Base-by-base conservation (phyloP, 495 filamentous ascomycete species). In the Cladorrhinum samala region DNA sequence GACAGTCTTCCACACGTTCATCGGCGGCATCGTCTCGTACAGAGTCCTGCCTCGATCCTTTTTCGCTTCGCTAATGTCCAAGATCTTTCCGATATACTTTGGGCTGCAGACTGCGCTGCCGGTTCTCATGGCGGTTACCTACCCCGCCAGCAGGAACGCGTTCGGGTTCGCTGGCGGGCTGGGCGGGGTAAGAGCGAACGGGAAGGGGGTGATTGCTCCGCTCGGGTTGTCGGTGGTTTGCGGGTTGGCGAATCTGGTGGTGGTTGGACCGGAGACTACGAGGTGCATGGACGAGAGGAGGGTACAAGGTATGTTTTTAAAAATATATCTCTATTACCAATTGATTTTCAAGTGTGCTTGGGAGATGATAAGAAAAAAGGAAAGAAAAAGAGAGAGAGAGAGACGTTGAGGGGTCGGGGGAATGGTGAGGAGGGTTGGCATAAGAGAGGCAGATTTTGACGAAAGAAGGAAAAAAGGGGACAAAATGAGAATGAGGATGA, bases 21-120 rank as follows among this genome's bases (percentile, higher is more conserved):
- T 96, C 52, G 81, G 78, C 50, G 89, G 88, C 25, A 76, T 86
- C 24, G 68, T 91, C 41, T 82, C 87, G 50, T 96, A 83, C 75
- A 77, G 75, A 41, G 77, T 81, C 50, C 82, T 96, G 44, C 77
- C 88, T 9, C 83, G 88, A 9, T 82, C 88, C 0, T 83, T 91
- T 64, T 97, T 97, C 72, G 76, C 83, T 4, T 74, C 79, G 33
- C 77, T 97, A 21, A 92, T 95, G 71, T 71, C 80, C 30, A 78
- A 78, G 59, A 89, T 89, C 61, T 92, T 94, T 71, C 92, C 92
- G 19, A 68, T 85, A 58, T 97, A 92, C 74, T 96, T 96, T 68
- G 73, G 79, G 20, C 68, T 96, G 40, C 91, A 96, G 73, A 81
- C 87, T 3, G 77, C 79, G 4, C 73, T 89, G 2, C 87, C 92